Percentiles rank a stretch among this genome's conserved stretches.
Evolutionary conservation across 805 yeast species (phyloP).

Genomic region (Candida coquimbonensis): DNA sequence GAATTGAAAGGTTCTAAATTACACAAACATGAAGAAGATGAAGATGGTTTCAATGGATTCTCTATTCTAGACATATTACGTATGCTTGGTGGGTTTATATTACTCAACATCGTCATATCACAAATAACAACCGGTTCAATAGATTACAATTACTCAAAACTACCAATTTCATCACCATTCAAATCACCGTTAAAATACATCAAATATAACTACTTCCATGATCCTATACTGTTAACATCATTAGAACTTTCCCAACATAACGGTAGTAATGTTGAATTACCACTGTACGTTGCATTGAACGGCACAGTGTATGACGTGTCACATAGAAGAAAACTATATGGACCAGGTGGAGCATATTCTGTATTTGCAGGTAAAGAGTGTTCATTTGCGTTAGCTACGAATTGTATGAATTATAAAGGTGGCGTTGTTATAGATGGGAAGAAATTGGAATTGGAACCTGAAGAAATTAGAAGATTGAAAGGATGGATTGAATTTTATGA

Average conservation of each 20-base stretch:
- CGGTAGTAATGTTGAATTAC: slow-evolving; percentile 35
- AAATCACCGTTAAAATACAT: background rate
- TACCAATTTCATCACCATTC: background rate
- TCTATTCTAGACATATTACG: slow-evolving; percentile 15
- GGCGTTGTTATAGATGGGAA: slow-evolving; percentile 35
- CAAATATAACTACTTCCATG: slow-evolving; percentile 1
- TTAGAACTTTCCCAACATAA: slow-evolving; percentile 34
- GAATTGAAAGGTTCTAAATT: no score
- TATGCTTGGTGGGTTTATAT: slow-evolving; percentile 15
- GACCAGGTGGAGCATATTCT: slow-evolving; percentile 39
- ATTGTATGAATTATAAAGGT: slow-evolving; percentile 50
- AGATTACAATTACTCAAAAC: slow-evolving; percentile 33
- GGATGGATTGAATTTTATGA: slow-evolving; percentile 25
- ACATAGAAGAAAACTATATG: slow-evolving; percentile 35
- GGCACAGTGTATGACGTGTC: slow-evolving; percentile 52
- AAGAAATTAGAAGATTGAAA: slow-evolving; percentile 19
- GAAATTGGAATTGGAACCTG: slow-evolving; percentile 32
- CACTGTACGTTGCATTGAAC: slow-evolving; percentile 45
- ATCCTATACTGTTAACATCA: slow-evolving; percentile 25
- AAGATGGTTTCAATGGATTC: background rate
- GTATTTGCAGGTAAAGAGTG: slow-evolving; percentile 47
- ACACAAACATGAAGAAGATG: background rate
- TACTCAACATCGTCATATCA: slow-evolving; percentile 10
- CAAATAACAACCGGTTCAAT: slow-evolving; percentile 14
- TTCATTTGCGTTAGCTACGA: slow-evolving; percentile 53